Base-by-base conservation (phyloP, 2,329 filamentous ascomycete genomes). In the Lizonia empirigonia region DNA sequence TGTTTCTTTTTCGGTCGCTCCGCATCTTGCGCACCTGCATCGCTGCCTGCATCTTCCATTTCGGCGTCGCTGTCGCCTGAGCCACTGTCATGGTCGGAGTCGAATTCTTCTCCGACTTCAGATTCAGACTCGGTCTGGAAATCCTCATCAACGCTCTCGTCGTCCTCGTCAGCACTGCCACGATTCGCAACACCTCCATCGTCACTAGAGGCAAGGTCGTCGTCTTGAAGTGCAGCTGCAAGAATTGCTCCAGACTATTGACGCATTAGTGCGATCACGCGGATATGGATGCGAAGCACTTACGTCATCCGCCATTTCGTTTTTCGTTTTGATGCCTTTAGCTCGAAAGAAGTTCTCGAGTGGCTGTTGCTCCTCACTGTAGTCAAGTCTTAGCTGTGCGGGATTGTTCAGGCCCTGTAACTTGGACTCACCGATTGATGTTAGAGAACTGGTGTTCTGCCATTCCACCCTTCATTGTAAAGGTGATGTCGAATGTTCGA, bases 291-390 rank as follows among this genome's bases (percentile, higher is more conserved):
- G 38, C 38, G 22, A 35, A 32, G 34, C 22, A 71, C 89, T 86
- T 71, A 90, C 89, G 64, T 99, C 94, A 71, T 97, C 94, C 56
- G 95, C 88, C 79, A 99, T 97, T 77, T 99, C 94, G 74, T 99
- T 99, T 86, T 97, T 97, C 50, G 95, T 92, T 46, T 93, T 90
- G 68, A 99, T 83, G 55, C 88, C 89, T 81, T 97, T 97, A 63
- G 91, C 85, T 76, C 95, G 94, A 84, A 99, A 97, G 79, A 99
- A 99, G 62, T 88, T 87, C 74, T 99, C 94, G n/a, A 99, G 84
- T 6, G 90, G 90, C 76, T 94, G 90, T 75, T 97, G 90, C 72
- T 99, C 94, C 78, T 99, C 94, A 64, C 82, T 82, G 47, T 51
- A 27, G 34, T 34, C 18, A 56, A 68, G 39, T 71, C 60, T 67